Percentiles rank a stretch among this genome's conserved stretches.
Conservation (phyloP, 1,139 yeast species). For the Candida albicans region DNA sequence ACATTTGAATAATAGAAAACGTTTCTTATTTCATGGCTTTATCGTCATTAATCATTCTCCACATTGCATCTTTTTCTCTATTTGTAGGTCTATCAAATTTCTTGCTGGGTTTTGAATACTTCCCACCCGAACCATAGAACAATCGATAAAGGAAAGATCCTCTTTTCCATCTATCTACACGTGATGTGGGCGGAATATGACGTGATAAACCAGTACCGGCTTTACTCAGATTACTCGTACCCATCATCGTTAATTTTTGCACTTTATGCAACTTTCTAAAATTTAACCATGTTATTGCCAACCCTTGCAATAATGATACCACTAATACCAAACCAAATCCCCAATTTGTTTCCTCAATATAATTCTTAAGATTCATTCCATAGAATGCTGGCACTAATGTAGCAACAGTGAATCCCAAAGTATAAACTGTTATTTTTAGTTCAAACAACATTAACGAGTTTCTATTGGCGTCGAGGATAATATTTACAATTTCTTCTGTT, state of each 20-base stretch:
- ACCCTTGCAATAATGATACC: constrained; percentile 47
- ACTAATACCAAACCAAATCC: constrained; percentile 68
- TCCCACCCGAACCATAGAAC: constrained; percentile 28
- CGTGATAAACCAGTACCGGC: not conserved
- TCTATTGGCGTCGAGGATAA: constrained; percentile 91
- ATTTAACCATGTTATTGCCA: constrained; percentile 41
- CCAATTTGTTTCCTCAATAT: constrained; percentile 70
- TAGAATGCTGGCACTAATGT: constrained; percentile 64
- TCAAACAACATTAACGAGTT: constrained; percentile 91
- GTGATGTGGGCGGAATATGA: constrained; percentile 1
- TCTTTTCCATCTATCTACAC: constrained; percentile 1
- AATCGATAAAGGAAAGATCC: constrained; percentile 24
- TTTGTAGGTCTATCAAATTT: constrained; percentile 38
- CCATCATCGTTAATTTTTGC: constrained; percentile 68
- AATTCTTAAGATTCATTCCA: constrained; percentile 94
- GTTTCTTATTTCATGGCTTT: constrained; percentile 26
- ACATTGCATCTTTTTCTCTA: constrained; percentile 58
- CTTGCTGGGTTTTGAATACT: constrained; percentile 15
- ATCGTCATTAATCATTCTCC: constrained; percentile 75
- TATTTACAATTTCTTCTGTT: constrained; percentile 95
- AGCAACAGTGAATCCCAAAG: constrained; percentile 82
- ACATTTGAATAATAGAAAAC: not conserved
- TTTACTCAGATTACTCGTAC: constrained; percentile 13
- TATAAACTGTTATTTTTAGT: constrained; percentile 78
- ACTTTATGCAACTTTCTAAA: constrained; percentile 53